Base-by-base conservation (phyloP, 2,329 filamentous ascomycete species). In the Cyclaneusma minus region DNA sequence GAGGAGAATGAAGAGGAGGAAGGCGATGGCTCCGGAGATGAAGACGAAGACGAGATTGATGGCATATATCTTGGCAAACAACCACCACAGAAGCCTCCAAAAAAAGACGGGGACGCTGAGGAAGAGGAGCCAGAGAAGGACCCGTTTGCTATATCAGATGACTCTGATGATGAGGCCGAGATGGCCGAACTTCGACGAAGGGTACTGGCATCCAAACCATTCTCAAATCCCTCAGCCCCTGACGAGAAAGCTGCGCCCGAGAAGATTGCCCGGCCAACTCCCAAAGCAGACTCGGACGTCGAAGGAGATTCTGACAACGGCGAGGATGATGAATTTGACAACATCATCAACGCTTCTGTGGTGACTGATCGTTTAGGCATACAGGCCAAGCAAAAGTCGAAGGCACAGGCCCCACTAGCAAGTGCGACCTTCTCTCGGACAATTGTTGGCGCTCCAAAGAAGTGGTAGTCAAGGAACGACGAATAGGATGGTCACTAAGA, bases 121-220 rank as follows among this genome's bases (percentile, higher is more conserved):
- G 55, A 62, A 6, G 58, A 60, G 10, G 52, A 60, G 14, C 53
- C 64, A 13, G 51, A 62, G 17, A 58, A 52, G 38, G 80, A 89
- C 40, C 74, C 73, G 0, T 85, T 76, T 41, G 75, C 69, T 28
- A 66, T 92, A 23, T 83, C 83, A 7, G 78, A 84, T 29, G 76
- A 82, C 39, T 71, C 68, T 16, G 81, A 80, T 30, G 77, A 93
- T 30, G 83, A 91, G 41, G 55, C 59, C 27, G 75, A 84, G 45
- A 95, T 95, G 85, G 85, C 82, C 18, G 85, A 92, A 44, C 75
- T 98, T 27, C 69, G 89, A 25, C 72, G 78, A 29, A 81, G 82
- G 40, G 83, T 95, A n/a, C 65, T 98, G 3, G 79, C 77, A 5
- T 93, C 87, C 5, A 94, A 87, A 46, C 71, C 84, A 0, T 98